Evolutionary conservation across 495 filamentous ascomycete genomes (phyloP).

Genomic region (Aspergillus cavernicola): DNA sequence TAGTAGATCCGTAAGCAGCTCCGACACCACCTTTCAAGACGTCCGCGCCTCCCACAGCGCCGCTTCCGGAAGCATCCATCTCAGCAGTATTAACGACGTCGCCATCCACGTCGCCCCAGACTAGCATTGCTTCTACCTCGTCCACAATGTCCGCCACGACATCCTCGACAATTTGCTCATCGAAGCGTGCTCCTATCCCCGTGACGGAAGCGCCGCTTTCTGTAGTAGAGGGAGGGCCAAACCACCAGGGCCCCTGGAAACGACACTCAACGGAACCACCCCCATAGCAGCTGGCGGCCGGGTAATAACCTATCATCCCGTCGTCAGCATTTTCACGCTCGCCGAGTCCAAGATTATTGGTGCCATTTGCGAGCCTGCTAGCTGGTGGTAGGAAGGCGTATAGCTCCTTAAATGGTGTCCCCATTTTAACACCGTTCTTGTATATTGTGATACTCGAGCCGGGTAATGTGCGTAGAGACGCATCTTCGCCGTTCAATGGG

Average conservation of each 20-base stretch:
- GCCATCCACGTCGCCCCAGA: conserved; percentile 43
- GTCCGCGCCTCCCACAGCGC: conserved; percentile 35
- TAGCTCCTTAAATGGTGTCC: conserved; percentile 83
- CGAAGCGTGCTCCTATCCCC: conserved; percentile 73
- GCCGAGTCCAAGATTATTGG: conserved; percentile 65
- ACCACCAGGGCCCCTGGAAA: conserved; percentile 89
- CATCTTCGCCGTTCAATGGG: conserved; percentile 62
- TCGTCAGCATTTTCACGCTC: conserved; percentile 84
- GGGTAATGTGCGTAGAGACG: conserved; percentile 77
- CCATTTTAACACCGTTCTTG: conserved; percentile 85
- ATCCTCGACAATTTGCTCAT: conserved; percentile 95
- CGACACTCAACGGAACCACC: conserved; percentile 90
- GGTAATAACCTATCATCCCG: conserved; percentile 91
- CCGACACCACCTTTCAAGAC: conserved; percentile 35
- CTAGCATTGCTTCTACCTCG: conserved; percentile 66
- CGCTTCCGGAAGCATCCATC: conserved; percentile 25
- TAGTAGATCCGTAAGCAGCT: conserved; percentile 32
- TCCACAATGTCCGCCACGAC: conserved; percentile 88
- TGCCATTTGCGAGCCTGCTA: conserved; percentile 55
- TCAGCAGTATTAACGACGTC: conserved; percentile 34
- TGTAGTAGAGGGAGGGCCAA: conserved; percentile 56
- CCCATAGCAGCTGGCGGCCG: conserved; percentile 85
- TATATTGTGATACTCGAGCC: conserved; percentile 82
- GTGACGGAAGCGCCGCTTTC: conserved; percentile 41
- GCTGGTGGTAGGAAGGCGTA: conserved; percentile 91